Evolutionary conservation across 164 flowering plant genomes (phyloP), one percentile per base, ranked within the genome.

Genomic region (Vitis labrusca): DNA sequence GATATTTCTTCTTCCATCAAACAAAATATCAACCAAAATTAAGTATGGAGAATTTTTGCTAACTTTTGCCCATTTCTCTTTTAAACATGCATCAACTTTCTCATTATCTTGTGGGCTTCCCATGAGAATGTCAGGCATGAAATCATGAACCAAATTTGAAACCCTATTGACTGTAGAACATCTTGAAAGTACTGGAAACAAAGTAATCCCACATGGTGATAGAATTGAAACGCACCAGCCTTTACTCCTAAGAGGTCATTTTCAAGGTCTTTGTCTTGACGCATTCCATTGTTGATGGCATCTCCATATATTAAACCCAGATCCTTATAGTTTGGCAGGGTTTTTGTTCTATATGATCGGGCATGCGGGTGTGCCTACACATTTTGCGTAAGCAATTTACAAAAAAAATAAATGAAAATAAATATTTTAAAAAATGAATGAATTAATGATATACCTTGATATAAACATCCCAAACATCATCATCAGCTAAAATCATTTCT

Each of bases 381-480:
- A 62, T 58, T 56, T 13, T 65, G 59, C 14, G 44, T 66, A 11
- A 62, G 63, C 61, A 49, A 59, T 12, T 51, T 51, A 50, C 12
- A 49, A 58, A 5, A 10, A 10, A 7, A 49, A 62, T 23, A 23
- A 9, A 50, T 9, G 32, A 4, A 54, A 37, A 37, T 37, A 23
- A 68, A 37, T 6, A 4, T 37, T 37, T 37, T 7, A 54, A 29
- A 71, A 56, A 4, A 17, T 37, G 67, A 49, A 16, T 50, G 47
- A 50, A 27, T n/a, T 14, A n/a, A 63, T 3, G 2, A 62, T 12
- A 47, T 71, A 87, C 91, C 89, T 84, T 87, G 69, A 77, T 80
- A 78, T 81, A 85, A 71, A 81, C 78, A 73, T 84, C 86, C 89
- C 91, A 88, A 52, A 79, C 78, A 67, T 73, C 76, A 74, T 81